Conservation (phyloP, 495 filamentous ascomycete species). For the Aspergillus bridgeri region DNA sequence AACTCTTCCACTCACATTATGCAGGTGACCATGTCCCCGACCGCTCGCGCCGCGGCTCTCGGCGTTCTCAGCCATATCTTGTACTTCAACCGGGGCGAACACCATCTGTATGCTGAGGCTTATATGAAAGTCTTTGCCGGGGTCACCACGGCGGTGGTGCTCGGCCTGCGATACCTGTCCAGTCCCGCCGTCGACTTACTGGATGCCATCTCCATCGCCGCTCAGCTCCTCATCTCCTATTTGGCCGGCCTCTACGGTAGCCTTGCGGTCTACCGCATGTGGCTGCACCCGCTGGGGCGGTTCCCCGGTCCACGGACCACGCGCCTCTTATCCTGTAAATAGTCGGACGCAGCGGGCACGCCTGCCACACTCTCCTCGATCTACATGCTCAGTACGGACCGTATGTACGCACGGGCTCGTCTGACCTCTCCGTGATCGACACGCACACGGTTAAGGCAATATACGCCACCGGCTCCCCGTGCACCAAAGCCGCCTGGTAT, state of each 20-base stretch:
- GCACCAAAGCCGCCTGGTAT: slow-evolving; percentile 39
- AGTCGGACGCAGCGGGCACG: slow-evolving; percentile 11
- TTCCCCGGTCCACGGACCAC: slow-evolving; percentile 32
- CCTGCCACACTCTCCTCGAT: slow-evolving; percentile 31
- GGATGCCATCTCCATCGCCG: slow-evolving; percentile 1
- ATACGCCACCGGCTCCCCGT: slow-evolving; percentile 30
- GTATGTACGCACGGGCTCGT: slow-evolving; percentile 32
- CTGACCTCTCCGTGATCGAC: slow-evolving; percentile 34
- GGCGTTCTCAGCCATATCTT: slow-evolving; percentile 15
- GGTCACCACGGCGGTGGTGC: slow-evolving; percentile 4
- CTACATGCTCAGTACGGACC: slow-evolving; percentile 31
- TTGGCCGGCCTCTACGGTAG: slow-evolving; percentile 31
- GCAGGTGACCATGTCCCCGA: background rate
- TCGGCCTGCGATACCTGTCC: background rate
- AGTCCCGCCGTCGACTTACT: background rate
- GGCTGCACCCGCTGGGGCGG: slow-evolving; percentile 30
- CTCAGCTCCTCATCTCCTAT: slow-evolving; percentile 14
- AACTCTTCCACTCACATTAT: no score
- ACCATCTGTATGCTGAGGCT: slow-evolving; percentile 27
- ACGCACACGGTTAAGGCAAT: slow-evolving; percentile 29
- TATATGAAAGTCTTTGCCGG: slow-evolving; percentile 22
- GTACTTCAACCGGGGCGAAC: slow-evolving; percentile 34
- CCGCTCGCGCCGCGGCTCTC: background rate
- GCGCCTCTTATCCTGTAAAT: slow-evolving; percentile 24
- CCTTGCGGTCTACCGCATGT: slow-evolving; percentile 29